Percentiles rank a stretch among this genome's conserved stretches.
Conservation (phyloP, 371 early-diverging fungal genomes). For the Chytridiales sp. region DNA sequence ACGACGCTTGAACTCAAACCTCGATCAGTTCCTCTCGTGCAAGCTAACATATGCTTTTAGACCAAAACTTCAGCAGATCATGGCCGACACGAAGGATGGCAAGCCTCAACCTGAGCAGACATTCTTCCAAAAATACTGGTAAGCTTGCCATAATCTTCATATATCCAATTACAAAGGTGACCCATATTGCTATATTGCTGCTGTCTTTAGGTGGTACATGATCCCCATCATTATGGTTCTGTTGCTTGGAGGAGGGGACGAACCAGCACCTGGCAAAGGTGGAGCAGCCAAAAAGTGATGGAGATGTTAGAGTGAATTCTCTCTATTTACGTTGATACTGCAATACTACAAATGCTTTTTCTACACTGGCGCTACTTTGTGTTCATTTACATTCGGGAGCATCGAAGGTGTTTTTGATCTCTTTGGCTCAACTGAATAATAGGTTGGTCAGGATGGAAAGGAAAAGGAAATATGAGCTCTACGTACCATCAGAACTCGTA, state of each 20-base stretch:
- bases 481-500: too few species aligned
- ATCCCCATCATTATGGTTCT: constrained; percentile 41
- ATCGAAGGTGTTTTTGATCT: too few species aligned
- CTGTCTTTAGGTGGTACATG: constrained; percentile 32
- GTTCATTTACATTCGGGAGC: too few species aligned
- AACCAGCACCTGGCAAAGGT: too few species aligned
- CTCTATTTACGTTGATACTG: too few species aligned
- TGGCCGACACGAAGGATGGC: constrained; percentile 26
- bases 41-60: background rate
- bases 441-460: too few species aligned
- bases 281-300: background rate
- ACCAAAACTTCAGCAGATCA: constrained; percentile 6
- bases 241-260: constrained; percentile 34
- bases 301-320: too few species aligned
- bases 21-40: background rate
- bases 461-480: too few species aligned
- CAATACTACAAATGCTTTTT: too few species aligned
- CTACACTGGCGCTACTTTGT: too few species aligned
- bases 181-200: background rate
- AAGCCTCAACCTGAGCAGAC: constrained; percentile 41
- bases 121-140: constrained; percentile 50
- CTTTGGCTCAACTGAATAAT: too few species aligned
- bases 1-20: background rate
- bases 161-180: background rate
- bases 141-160: background rate